phyloP scores from a whole-genome alignment of 805 yeast genomes.

The Citeromyces nyonsensis region DNA sequence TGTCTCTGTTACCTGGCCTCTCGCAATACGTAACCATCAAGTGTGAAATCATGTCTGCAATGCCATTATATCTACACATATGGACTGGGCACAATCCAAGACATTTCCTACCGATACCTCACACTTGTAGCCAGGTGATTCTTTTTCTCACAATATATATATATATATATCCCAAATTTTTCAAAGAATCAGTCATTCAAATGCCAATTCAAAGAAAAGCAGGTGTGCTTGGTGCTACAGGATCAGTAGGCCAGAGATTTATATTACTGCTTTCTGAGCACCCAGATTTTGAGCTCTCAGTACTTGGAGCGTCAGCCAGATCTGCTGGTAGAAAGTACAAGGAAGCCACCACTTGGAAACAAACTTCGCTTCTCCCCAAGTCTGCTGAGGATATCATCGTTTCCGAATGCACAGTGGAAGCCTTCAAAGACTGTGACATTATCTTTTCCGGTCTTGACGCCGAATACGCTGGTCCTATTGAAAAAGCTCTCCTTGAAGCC shows the following conservation, averaged over 20 bases:
- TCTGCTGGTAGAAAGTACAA: constrained; percentile 83
- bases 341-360: constrained; percentile 91
- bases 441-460: constrained; percentile 93
- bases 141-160: too few relatives aligned
- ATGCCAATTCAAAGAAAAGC: too few relatives aligned
- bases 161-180: too few relatives aligned
- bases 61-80: too few relatives aligned
- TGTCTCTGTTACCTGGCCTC: too few relatives aligned
- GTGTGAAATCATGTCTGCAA: too few relatives aligned
- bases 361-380: constrained; percentile 69
- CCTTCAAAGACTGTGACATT: constrained; percentile 80
- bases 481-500: constrained; percentile 64
- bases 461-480: constrained; percentile 87
- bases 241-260: constrained; percentile 94
- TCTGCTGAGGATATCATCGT: constrained; percentile 48
- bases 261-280: constrained; percentile 72
- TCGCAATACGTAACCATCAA: too few relatives aligned
- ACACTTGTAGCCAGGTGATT: too few relatives aligned
- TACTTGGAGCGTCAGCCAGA: constrained; percentile 83
- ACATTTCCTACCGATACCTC: too few relatives aligned
- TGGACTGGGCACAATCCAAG: too few relatives aligned
- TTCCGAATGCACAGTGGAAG: constrained; percentile 60
- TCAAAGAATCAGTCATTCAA: too few relatives aligned
- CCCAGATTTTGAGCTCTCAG: constrained; percentile 77
- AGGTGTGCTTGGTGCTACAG: constrained; percentile 97